Evolutionary conservation across 768 basidiomycete genomes (phyloP).

Genomic region (Macrocybe gigantea): DNA sequence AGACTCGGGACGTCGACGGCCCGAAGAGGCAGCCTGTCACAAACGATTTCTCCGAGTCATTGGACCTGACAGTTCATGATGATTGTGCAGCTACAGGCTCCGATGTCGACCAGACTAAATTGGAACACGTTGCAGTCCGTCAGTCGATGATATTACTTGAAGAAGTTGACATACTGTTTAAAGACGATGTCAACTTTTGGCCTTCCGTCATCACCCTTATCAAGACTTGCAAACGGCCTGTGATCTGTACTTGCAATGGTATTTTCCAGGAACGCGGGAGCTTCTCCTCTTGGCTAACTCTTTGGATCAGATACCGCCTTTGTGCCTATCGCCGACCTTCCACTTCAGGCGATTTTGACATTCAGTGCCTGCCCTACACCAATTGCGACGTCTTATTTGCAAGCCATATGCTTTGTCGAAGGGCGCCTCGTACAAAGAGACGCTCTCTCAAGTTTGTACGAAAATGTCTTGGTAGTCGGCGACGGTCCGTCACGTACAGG

Average conservation of each 20-base stretch:
- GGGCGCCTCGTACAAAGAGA: conserved; percentile 40
- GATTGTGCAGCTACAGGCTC: background rate
- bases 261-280: conserved; percentile 17
- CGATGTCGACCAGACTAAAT: background rate
- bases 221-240: conserved; percentile 76
- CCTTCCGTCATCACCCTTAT: conserved; percentile 76
- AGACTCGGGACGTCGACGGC: conserved; percentile 13
- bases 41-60: background rate
- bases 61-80: background rate
- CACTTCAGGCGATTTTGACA: conserved; percentile 63
- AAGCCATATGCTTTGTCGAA: conserved; percentile 53
- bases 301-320: conserved; percentile 54
- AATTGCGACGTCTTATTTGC: conserved; percentile 63
- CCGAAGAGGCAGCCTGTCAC: conserved; percentile 1
- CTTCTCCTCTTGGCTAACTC: conserved; percentile 5
- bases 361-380: conserved; percentile 56
- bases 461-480: too few species aligned
- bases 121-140: conserved; percentile 27
- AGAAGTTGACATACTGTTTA: conserved; percentile 92
- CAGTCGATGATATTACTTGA: conserved; percentile 92
- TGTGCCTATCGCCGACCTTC: conserved; percentile 69
- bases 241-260: conserved; percentile 97
- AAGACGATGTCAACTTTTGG: conserved; percentile 86
- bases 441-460: conserved; percentile 17
- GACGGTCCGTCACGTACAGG: too few species aligned